These are phyloP conservation scores for Tolypocladium guangdongense DNA, from an alignment of 2,329 filamentous ascomycete genomes.

Conservation along the genomic window DNA sequence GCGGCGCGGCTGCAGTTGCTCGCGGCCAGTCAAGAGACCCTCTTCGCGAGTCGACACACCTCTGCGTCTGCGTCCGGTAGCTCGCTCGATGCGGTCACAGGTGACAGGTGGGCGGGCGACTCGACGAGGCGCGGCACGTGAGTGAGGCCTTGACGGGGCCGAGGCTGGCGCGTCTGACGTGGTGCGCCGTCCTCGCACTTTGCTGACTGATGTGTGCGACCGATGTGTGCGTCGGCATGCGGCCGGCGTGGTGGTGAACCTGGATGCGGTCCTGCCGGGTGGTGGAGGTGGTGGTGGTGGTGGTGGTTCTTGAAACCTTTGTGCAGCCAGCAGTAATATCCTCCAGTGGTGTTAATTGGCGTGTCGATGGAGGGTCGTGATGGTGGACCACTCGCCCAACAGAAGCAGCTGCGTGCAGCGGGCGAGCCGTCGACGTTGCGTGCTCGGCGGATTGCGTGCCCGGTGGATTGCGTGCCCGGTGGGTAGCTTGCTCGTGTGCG, in stretches of 20 bases:
- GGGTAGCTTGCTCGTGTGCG: background rate
- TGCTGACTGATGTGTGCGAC: background rate
- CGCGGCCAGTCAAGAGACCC: background rate
- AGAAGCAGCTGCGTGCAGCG: background rate
- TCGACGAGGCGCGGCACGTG: conserved; percentile 2
- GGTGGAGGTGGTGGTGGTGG: background rate
- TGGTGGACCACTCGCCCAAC: background rate
- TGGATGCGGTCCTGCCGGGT: background rate
- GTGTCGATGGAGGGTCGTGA: background rate
- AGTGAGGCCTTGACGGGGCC: background rate
- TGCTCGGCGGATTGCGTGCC: too few relatives aligned
- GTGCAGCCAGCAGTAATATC: background rate
- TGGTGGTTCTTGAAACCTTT: background rate
- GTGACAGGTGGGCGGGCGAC: background rate
- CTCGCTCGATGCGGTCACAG: background rate
- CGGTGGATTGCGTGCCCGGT: conserved; percentile 1
- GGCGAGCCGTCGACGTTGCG: conserved; percentile 1
- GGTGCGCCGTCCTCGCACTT: background rate
- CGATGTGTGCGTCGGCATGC: background rate
- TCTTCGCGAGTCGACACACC: background rate
- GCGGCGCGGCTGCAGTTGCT: background rate
- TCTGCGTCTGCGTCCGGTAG: background rate
- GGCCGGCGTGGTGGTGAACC: background rate
- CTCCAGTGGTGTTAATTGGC: background rate
- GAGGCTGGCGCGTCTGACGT: conserved; percentile 1